A percentile compares a stretch with the other conserved stretches of the same genome.
Conservation (phyloP, 805 yeast species). For the Groenewaldozyma salmanticensis region DNA sequence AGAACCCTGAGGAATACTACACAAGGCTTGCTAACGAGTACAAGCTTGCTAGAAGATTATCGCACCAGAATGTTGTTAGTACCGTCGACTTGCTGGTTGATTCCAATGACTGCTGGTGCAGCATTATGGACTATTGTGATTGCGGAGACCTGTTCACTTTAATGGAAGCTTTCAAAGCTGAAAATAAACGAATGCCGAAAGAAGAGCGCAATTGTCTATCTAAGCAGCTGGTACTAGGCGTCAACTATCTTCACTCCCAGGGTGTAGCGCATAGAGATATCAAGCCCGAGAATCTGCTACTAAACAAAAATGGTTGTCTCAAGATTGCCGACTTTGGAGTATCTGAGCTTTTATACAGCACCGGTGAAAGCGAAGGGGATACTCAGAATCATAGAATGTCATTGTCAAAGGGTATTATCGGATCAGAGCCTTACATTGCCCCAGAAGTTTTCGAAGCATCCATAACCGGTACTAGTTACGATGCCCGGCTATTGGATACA, state of each 20-base stretch:
- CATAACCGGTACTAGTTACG: slow-evolving; percentile 32
- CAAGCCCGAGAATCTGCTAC: slow-evolving; percentile 58
- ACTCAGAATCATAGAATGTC: background rate
- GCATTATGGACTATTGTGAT: slow-evolving; percentile 65
- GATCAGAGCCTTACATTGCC: slow-evolving; percentile 72
- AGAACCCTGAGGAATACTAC: slow-evolving; percentile 43
- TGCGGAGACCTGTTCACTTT: slow-evolving; percentile 78
- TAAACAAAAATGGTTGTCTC: slow-evolving; percentile 55
- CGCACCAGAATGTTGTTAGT: slow-evolving; percentile 67
- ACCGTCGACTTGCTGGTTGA: slow-evolving; percentile 51
- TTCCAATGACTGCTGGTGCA: slow-evolving; percentile 24
- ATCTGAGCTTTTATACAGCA: slow-evolving; percentile 45
- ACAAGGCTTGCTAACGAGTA: slow-evolving; percentile 72
- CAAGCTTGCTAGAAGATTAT: slow-evolving; percentile 68
- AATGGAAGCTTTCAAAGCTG: slow-evolving; percentile 75
- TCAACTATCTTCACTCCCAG: slow-evolving; percentile 47
- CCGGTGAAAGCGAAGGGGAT: background rate
- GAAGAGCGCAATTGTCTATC: slow-evolving; percentile 84
- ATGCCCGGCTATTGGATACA: slow-evolving; percentile 48
- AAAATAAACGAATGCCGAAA: slow-evolving; percentile 63
- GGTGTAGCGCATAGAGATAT: slow-evolving; percentile 61
- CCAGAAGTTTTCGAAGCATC: slow-evolving; percentile 47
- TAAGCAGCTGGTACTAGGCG: slow-evolving; percentile 52
- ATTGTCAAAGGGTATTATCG: slow-evolving; percentile 17
- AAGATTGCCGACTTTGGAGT: slow-evolving; percentile 73